These are phyloP conservation scores for Calycina marina DNA, from an alignment of 2,329 filamentous ascomycete genomes.

Conservation along the genomic window DNA sequence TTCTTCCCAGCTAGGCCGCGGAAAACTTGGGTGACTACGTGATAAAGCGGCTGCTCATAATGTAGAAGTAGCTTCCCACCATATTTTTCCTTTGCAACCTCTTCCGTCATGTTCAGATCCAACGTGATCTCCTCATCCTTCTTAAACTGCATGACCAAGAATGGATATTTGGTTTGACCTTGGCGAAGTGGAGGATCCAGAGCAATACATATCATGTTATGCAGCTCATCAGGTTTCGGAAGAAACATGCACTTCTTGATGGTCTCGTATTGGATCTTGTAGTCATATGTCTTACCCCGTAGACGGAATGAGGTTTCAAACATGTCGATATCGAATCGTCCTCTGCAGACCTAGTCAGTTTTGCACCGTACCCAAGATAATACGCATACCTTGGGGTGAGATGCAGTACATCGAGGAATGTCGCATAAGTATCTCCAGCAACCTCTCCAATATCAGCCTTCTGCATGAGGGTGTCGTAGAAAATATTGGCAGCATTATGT, in stretches of 20 bases:
- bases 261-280: conserved; percentile 96
- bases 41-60: conserved; percentile 87
- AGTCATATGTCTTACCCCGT: conserved; percentile 98
- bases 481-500: conserved; percentile 90
- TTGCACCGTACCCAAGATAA: neutral
- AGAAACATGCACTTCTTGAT: conserved; percentile 99
- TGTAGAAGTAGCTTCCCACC: conserved; percentile 76
- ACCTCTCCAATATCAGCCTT: conserved; percentile 99
- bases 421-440: conserved; percentile 95
- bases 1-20: conserved; percentile 88
- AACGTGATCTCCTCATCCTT: conserved; percentile 94
- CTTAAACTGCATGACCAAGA: conserved; percentile 98
- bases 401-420: conserved; percentile 91
- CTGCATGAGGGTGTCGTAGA: conserved; percentile 95
- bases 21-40: conserved; percentile 92
- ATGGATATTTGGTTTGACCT: conserved; percentile 94
- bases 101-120: conserved; percentile 90
- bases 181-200: conserved; percentile 90
- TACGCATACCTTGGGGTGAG: conserved; percentile 68
- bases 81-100: conserved; percentile 72
- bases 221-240: conserved; percentile 95
- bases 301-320: conserved; percentile 96
- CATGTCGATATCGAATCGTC: conserved; percentile 99
- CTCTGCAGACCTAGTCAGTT: conserved; percentile 54
- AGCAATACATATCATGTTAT: conserved; percentile 87